Conservation (phyloP, 2,329 filamentous ascomycete species). For the Aspergillus sp. region DNA sequence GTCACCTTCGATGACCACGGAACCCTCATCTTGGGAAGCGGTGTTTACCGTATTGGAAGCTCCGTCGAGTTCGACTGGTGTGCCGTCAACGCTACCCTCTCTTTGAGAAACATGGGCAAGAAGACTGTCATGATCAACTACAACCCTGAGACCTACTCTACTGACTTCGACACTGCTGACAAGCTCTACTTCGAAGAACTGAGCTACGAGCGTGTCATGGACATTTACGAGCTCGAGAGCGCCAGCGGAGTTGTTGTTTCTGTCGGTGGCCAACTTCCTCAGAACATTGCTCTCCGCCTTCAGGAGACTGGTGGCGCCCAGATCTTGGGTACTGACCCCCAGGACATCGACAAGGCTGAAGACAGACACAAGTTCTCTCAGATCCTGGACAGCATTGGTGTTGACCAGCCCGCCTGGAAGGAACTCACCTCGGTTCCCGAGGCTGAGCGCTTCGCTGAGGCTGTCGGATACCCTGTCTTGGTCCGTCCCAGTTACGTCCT, state of each 20-base stretch:
- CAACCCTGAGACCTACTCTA: slow-evolving; percentile 75
- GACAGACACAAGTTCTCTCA: slow-evolving; percentile 98
- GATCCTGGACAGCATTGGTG: slow-evolving; percentile 91
- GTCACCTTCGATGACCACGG: slow-evolving; percentile 91
- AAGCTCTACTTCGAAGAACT: slow-evolving; percentile 96
- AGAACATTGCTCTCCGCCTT: slow-evolving; percentile 92
- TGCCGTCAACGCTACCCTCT: slow-evolving; percentile 81
- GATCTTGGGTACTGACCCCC: slow-evolving; percentile 85
- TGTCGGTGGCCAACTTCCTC: slow-evolving; percentile 90
- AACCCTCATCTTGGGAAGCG: slow-evolving; percentile 81
- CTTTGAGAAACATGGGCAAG: slow-evolving; percentile 79
- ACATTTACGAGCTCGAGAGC: slow-evolving; percentile 91
- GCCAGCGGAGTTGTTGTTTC: slow-evolving; percentile 88
- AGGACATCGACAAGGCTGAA: slow-evolving; percentile 96
- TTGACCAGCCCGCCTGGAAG: slow-evolving; percentile 97
- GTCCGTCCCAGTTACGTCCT: slow-evolving; percentile 94
- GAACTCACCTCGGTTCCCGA: slow-evolving; percentile 86
- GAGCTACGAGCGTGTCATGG: slow-evolving; percentile 96
- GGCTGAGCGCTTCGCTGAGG: slow-evolving; percentile 78
- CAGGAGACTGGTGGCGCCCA: slow-evolving; percentile 88
- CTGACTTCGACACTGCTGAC: slow-evolving; percentile 85
- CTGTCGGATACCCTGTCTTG: slow-evolving; percentile 88
- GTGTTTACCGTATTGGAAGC: slow-evolving; percentile 95
- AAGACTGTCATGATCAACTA: slow-evolving; percentile 98
- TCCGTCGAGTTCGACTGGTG: slow-evolving; percentile 99